These are phyloP conservation scores for Dryas octopetala DNA, from an alignment of 306 rosid species.

Conservation along the genomic window DNA sequence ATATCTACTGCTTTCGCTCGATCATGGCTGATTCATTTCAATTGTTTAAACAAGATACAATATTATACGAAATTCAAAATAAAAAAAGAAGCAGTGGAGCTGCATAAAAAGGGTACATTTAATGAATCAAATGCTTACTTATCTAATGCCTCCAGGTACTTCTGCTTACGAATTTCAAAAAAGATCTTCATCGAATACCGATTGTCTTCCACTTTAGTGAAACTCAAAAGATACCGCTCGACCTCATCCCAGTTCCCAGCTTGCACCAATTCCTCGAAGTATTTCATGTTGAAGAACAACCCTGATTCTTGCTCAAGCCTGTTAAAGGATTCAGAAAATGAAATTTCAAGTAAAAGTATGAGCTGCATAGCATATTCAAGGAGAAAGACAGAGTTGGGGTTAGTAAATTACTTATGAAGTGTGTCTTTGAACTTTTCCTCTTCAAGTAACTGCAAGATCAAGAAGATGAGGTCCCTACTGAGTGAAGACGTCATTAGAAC, in stretches of 20 bases:
- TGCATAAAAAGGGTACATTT: conserved; percentile 1
- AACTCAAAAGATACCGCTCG: conserved; percentile 81
- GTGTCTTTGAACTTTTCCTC: conserved; percentile 89
- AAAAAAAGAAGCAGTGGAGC: neutral
- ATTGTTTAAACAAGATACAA: neutral
- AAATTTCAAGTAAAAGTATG: neutral
- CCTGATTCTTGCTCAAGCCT: conserved; percentile 96
- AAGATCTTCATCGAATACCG: conserved; percentile 90
- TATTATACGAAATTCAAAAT: neutral
- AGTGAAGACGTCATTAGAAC: conserved; percentile 56
- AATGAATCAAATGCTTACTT: conserved; percentile 47
- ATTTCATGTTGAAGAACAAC: conserved; percentile 72
- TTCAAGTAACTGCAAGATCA: conserved; percentile 88
- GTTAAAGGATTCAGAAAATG: conserved; percentile 12
- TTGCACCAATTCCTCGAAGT: conserved; percentile 84
- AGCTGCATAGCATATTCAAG: neutral
- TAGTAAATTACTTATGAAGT: conserved; percentile 70
- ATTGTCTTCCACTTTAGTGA: conserved; percentile 84
- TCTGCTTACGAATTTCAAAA: conserved; percentile 96
- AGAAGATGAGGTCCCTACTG: conserved; percentile 77
- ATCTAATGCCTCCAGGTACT: conserved; percentile 89
- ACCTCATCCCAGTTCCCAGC: conserved; percentile 86
- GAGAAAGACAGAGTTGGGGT: conserved; percentile 5
- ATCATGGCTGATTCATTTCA: conserved; percentile 52
- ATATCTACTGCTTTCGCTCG: conserved; percentile 81